A percentile compares a stretch with the other conserved stretches of the same genome.
Evolutionary conservation across 2,329 filamentous ascomycete species (phyloP).

Genomic region (Capronia americana): DNA sequence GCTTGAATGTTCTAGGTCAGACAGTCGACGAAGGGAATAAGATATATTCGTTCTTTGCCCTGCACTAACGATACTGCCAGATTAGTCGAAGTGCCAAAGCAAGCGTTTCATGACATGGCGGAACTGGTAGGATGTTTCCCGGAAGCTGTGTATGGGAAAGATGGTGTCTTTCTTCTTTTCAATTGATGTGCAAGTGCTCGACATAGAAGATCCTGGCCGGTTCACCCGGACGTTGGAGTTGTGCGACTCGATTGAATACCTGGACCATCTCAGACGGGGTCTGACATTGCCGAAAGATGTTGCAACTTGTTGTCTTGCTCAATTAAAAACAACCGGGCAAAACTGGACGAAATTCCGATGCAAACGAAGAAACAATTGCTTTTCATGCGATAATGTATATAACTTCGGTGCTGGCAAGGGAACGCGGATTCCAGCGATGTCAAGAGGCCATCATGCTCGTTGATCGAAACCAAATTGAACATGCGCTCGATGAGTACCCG

Average conservation of each 20-base stretch:
- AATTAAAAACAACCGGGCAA: neutral
- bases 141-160: slow-evolving; percentile 57
- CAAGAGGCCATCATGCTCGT: slow-evolving; percentile 3
- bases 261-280: neutral
- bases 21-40: slow-evolving; percentile 7
- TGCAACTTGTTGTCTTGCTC: neutral
- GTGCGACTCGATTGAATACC: neutral
- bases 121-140: slow-evolving; percentile 56
- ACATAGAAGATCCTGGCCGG: slow-evolving; percentile 20
- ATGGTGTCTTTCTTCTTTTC: slow-evolving; percentile 45
- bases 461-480: slow-evolving; percentile 6
- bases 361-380: neutral
- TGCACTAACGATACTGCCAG: slow-evolving; percentile 44
- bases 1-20: neutral
- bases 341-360: neutral
- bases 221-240: neutral
- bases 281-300: neutral
- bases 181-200: slow-evolving; percentile 5
- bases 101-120: slow-evolving; percentile 48
- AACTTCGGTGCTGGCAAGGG: neutral
- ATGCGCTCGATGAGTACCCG: neutral
- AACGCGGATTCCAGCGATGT: neutral
- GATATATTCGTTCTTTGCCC: slow-evolving; percentile 12
- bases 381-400: neutral
- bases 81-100: slow-evolving; percentile 52